Base-by-base conservation (phyloP, 2,329 filamentous ascomycete species). In the Trichophyton equinum region DNA sequence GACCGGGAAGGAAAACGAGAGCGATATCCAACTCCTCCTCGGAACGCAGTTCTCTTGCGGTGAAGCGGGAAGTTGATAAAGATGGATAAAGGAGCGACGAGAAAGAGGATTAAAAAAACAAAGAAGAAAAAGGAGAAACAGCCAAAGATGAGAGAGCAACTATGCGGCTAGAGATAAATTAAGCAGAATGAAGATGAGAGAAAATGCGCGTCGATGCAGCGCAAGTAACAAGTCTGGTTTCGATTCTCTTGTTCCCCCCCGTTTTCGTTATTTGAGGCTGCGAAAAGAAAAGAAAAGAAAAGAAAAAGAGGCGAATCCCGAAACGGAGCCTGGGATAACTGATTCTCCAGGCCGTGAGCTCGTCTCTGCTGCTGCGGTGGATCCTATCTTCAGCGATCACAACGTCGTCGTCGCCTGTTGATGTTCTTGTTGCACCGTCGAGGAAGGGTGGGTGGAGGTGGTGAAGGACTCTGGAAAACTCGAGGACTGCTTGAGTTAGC, bases 101-200 rank as follows among this genome's bases (percentile, higher is more conserved):
- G 18, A 47, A 55, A 63, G n/a, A 22, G 57, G 56, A 36, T 59
- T 30, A 53, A 58, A n/a, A 22, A 53, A 58, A 44, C 30, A 40
- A 8, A 25, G 15, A 20, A 42, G n/a, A 38, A 25, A 13, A 30
- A 40, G 20, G n/a, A 27, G 33, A 38, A 38, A 13, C 33, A 4
- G 33, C 33, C 33, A 38, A 38, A 38, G 33, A 38, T 13, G 33
- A 9, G 11, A 30, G 51, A 22, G 18, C 18, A 46, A 58, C 22
- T 18, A 30, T 44, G 38, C 25, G 18, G 36, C 40, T 27, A 46
- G 25, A 49, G 33, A 38, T 38, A 38, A 11, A 38, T 38, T 38
- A 38, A 38, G 33, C 33, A 38, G 11, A 38, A 38, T 11, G 11
- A 49, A 38, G 47, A 13, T 44, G 9, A 44, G 59, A 60, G 22